A percentile compares a stretch with the other conserved stretches of the same genome.
Conservation (phyloP, 129 eudicot genomes). For the Lactuca sativa region DNA sequence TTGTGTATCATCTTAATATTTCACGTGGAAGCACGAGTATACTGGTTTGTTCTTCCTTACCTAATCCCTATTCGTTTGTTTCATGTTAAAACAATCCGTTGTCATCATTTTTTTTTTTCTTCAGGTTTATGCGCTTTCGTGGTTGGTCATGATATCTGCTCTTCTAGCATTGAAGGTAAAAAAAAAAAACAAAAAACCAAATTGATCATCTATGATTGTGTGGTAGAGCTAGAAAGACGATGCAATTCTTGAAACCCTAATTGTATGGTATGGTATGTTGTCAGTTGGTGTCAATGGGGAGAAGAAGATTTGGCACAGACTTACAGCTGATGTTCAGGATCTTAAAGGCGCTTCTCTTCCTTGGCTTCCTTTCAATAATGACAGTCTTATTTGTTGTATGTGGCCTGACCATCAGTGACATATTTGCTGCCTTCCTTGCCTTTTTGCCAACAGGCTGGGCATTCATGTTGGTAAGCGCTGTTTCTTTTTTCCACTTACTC, state of each 20-base stretch:
- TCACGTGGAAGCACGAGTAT: conserved; percentile 70
- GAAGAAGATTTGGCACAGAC: conserved; percentile 81
- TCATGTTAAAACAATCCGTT: not conserved
- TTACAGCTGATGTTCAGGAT: conserved; percentile 98
- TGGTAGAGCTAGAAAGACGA: not conserved
- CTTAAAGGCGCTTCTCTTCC: conserved; percentile 89
- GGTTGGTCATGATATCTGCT: conserved; percentile 75
- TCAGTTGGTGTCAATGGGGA: conserved; percentile 95
- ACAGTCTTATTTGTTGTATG: conserved; percentile 81
- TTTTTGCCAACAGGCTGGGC: conserved; percentile 99
- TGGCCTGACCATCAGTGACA: conserved; percentile 63
- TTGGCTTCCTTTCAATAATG: conserved; percentile 91
- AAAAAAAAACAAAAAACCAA: not conserved
- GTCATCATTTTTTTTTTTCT: not conserved
- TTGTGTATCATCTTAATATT: conserved; percentile 80
- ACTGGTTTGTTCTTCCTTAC: conserved; percentile 43
- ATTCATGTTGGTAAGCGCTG: conserved; percentile 59
- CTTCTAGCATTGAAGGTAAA: conserved; percentile 84
- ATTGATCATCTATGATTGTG: conserved; percentile 11
- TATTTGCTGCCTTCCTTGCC: conserved; percentile 87
- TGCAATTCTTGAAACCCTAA: not conserved
- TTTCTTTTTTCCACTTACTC: not conserved
- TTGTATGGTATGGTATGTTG: conserved; percentile 7
- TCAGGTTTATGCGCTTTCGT: conserved; percentile 89
- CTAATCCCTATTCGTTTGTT: too few species aligned